phyloP scores from a whole-genome alignment of 1,139 yeast species.

The Saccharomyces uvarum region DNA sequence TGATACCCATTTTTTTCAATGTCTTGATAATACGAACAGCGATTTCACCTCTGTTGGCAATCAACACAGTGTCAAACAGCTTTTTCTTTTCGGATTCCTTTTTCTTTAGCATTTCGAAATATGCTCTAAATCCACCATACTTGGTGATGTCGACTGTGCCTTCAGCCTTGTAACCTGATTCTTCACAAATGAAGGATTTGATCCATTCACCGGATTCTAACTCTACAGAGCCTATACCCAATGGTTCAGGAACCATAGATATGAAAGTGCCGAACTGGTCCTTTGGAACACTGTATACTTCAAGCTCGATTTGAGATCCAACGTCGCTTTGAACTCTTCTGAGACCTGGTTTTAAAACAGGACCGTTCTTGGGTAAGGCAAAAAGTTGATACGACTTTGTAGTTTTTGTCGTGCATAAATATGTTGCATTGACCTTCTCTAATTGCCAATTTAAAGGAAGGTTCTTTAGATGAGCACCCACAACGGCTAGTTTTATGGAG shows the following conservation, averaged over 20 bases:
- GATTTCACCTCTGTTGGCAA: conserved; percentile 96
- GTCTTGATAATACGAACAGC: conserved; percentile 91
- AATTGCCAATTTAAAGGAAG: conserved; percentile 92
- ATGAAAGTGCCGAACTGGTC: conserved; percentile 76
- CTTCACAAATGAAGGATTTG: conserved; percentile 92
- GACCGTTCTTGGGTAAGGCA: conserved; percentile 68
- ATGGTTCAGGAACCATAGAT: conserved; percentile 83
- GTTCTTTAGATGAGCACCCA: conserved; percentile 89
- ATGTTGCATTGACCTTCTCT: conserved; percentile 73
- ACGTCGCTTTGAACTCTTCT: conserved; percentile 48
- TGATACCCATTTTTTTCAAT: conserved; percentile 67
- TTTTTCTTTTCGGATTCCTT: conserved; percentile 27
- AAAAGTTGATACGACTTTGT: conserved; percentile 67
- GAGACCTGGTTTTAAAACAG: conserved; percentile 82
- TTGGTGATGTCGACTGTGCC: conserved; percentile 74
- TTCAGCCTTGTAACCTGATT: conserved; percentile 60
- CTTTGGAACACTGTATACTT: conserved; percentile 73
- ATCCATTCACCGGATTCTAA: conserved; percentile 73
- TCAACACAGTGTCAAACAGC: conserved; percentile 77
- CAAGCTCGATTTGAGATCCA: conserved; percentile 63
- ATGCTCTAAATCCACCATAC: conserved; percentile 82
- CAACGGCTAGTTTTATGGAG: conserved; percentile 72
- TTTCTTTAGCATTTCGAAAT: conserved; percentile 38
- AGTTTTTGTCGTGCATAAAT: conserved; percentile 58
- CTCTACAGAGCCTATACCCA: conserved; percentile 90